phyloP scores from a whole-genome alignment of 1,139 yeast species.

The Eremothecium gossypii region DNA sequence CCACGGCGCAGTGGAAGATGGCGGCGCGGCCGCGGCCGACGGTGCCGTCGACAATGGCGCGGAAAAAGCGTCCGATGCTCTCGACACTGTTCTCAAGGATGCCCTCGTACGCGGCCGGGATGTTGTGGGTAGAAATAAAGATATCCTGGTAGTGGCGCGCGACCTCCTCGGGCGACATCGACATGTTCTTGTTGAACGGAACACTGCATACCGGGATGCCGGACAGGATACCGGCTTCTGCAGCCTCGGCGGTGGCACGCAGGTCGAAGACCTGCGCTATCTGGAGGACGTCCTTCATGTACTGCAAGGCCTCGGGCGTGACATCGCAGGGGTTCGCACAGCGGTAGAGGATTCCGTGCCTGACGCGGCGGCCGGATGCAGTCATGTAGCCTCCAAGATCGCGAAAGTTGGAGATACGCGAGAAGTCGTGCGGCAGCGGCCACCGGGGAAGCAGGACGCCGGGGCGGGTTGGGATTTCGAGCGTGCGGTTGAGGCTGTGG shows the following conservation, averaged over 20 bases:
- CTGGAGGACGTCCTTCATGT: slow-evolving; percentile 32
- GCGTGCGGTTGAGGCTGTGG: slow-evolving; percentile 31
- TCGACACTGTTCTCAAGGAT: slow-evolving; percentile 43
- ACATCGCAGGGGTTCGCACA: slow-evolving; percentile 52
- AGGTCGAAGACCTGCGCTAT: slow-evolving; percentile 58
- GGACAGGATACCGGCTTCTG: slow-evolving; percentile 41
- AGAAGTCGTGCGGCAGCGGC: slow-evolving; percentile 29
- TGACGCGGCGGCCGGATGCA: slow-evolving; percentile 35
- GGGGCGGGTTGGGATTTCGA: slow-evolving; percentile 19
- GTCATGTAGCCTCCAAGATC: slow-evolving; percentile 74
- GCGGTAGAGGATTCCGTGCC: slow-evolving; percentile 49
- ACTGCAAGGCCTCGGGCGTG: slow-evolving; percentile 28
- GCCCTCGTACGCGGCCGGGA: slow-evolving; percentile 53
- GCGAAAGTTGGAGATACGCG: slow-evolving; percentile 52
- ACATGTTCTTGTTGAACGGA: slow-evolving; percentile 50
- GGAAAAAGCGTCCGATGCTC: slow-evolving; percentile 42
- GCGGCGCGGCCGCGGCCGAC: slow-evolving; percentile 35
- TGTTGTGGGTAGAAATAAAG: slow-evolving; percentile 55
- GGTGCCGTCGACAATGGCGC: slow-evolving; percentile 44
- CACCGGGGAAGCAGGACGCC: slow-evolving; percentile 33
- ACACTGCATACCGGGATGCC: slow-evolving; percentile 41
- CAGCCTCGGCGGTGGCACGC: slow-evolving; percentile 53
- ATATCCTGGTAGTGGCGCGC: slow-evolving; percentile 49
- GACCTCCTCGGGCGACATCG: slow-evolving; percentile 58
- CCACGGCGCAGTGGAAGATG: slow-evolving; percentile 74